Evolutionary conservation across 1,139 yeast genomes (phyloP).

Genomic region (Lodderomyces jiufengensis): DNA sequence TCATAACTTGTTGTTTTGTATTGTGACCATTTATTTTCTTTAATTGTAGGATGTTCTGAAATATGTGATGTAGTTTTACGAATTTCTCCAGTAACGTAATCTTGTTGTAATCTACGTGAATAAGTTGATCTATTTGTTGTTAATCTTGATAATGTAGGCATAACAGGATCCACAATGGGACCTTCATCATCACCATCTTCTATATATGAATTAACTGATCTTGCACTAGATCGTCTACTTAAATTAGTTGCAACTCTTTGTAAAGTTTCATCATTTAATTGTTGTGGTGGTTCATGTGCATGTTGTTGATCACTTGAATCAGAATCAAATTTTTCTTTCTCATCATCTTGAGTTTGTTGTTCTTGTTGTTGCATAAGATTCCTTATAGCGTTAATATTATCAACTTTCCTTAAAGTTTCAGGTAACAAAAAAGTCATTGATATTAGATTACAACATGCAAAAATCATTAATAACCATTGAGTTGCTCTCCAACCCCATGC

Average conservation of each 20-base stretch:
- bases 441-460: conserved; percentile 54
- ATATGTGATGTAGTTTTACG: conserved; percentile 16
- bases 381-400: conserved; percentile 46
- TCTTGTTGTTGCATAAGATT: conserved; percentile 27
- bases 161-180: conserved; percentile 33
- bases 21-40: conserved; percentile 13
- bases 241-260: conserved; percentile 17
- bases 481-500: conserved; percentile 89
- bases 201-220: conserved; percentile 5
- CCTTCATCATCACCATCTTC: conserved; percentile 21
- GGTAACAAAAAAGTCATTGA: conserved; percentile 60
- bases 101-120: conserved; percentile 27
- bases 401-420: conserved; percentile 66
- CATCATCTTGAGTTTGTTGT: conserved; percentile 9
- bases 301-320: conserved; percentile 7
- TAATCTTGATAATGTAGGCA: conserved; percentile 36
- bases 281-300: not conserved
- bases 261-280: conserved; percentile 4
- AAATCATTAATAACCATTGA: conserved; percentile 76
- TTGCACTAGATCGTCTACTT: conserved; percentile 7
- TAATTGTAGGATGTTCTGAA: not conserved
- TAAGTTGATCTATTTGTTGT: conserved; percentile 35
- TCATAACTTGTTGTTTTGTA: conserved; percentile 31
- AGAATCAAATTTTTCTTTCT: conserved; percentile 16
- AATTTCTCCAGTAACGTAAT: conserved; percentile 23